Evolutionary conservation across 495 filamentous ascomycete species (phyloP), one percentile per base, ranked within the genome.

Genomic region (Hypoxylon subgilvum): DNA sequence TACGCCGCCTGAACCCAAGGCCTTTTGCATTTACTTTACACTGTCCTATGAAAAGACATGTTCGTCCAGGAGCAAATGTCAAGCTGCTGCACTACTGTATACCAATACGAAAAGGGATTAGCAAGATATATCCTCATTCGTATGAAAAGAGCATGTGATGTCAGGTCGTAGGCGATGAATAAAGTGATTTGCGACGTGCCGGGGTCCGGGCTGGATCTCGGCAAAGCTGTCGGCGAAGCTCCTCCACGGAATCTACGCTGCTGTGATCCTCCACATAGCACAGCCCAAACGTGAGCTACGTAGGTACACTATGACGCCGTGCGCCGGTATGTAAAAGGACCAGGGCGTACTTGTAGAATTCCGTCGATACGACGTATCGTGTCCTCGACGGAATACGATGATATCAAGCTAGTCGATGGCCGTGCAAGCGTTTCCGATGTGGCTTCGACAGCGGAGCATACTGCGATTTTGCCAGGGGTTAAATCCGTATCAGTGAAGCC

Each of bases 71-170:
- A 41, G 12, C 3, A 3, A 14, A 13, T 22, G 27, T 16, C n/a
- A 12, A 43, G 7, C 25, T 19, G 45, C 41, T 62, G 35, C 44
- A 16, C 51, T 47, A 52, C 32, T 52, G 38, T 50, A 55, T 31
- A 61, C 45, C 39, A 13, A 32, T 6, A 48, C 39, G 25, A 45
- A 57, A 43, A 27, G 17, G 22, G 45, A 46, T 22, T 55, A 51
- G 10, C 32, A 38, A 7, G 12, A 17, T 10, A n/a, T 21, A 36
- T 18, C 35, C 3, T 54, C 35, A 22, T 25, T n/a, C n/a, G n/a
- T n/a, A n/a, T n/a, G 54, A 36, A 18, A 34, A 19, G 31, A 43
- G 35, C 7, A 17, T 52, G 23, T 19, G 7, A 47, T 54, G 44
- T n/a, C n/a, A n/a, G n/a, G n/a, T n/a, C 28, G 35, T 30, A 31